Conservation (phyloP, 495 filamentous ascomycete species). For the Diplogelasinospora grovesii region DNA sequence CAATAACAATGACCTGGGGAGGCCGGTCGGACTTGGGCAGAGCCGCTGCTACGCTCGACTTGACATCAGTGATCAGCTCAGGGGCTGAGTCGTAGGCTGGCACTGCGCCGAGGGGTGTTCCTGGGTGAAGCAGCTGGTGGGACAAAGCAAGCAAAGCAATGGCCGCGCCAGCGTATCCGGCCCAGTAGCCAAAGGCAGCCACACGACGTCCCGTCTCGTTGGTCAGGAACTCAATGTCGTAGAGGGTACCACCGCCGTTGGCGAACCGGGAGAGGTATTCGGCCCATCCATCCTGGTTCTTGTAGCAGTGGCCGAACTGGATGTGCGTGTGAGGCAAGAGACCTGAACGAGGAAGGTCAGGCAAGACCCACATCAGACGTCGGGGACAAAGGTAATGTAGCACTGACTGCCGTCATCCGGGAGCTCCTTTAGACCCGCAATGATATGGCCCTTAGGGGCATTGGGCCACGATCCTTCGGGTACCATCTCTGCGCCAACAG, state of each 20-base stretch:
- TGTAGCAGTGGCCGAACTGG: conserved; percentile 77
- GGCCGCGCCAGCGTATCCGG: conserved; percentile 72
- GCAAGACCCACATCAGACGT: too few relatives aligned
- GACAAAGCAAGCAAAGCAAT: conserved; percentile 75
- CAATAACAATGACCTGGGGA: conserved; percentile 48
- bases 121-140: conserved; percentile 62
- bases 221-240: conserved; percentile 80
- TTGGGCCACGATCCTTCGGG: conserved; percentile 66
- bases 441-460: conserved; percentile 65
- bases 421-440: conserved; percentile 87
- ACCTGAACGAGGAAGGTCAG: too few relatives aligned
- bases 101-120: conserved; percentile 52
- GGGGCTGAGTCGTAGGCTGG: conserved; percentile 60
- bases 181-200: conserved; percentile 61
- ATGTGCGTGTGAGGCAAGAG: conserved; percentile 75
- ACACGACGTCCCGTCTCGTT: conserved; percentile 65
- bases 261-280: conserved; percentile 69
- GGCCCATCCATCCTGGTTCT: conserved; percentile 75
- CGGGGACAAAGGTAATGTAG: too few relatives aligned
- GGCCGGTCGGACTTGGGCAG: conserved; percentile 51
- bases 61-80: conserved; percentile 61
- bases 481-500: conserved; percentile 65
- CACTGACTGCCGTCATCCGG: conserved; percentile 73
- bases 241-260: conserved; percentile 66
- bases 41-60: conserved; percentile 58